Evolutionary conservation across 140 eudicot species (phyloP).

Genomic region (Flaveria floridana): DNA sequence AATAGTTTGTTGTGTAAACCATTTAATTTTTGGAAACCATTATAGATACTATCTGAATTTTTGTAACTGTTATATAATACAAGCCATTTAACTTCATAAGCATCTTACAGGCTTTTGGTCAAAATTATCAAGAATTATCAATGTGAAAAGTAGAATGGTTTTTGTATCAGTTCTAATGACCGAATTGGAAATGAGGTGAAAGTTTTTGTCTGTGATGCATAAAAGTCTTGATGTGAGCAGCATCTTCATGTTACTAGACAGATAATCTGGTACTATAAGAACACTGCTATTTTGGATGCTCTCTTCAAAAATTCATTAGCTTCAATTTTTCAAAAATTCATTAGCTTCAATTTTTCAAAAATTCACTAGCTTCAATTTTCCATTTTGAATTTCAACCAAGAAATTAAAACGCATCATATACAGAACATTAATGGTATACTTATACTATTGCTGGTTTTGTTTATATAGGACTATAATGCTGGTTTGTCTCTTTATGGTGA

Average conservation of each 20-base stretch:
- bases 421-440: slow-evolving; percentile 4
- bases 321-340: neutral
- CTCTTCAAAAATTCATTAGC: slow-evolving; percentile 5
- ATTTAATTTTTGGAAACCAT: no score
- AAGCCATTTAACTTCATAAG: neutral
- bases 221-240: neutral
- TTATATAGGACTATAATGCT: slow-evolving; percentile 71
- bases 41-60: no score
- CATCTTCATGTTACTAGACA: neutral
- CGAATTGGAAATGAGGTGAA: neutral
- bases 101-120: neutral
- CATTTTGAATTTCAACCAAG: neutral
- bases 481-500: slow-evolving; percentile 93
- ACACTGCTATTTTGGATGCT: slow-evolving; percentile 12
- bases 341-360: neutral
- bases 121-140: neutral
- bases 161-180: neutral
- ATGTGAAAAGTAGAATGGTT: neutral
- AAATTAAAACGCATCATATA: neutral
- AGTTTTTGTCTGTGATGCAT: neutral
- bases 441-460: slow-evolving; percentile 17
- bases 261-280: neutral
- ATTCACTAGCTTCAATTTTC: neutral
- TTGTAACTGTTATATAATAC: no score
- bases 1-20: no score